phyloP scores from a whole-genome alignment of 495 filamentous ascomycete species.

The Daldinia loculata region DNA sequence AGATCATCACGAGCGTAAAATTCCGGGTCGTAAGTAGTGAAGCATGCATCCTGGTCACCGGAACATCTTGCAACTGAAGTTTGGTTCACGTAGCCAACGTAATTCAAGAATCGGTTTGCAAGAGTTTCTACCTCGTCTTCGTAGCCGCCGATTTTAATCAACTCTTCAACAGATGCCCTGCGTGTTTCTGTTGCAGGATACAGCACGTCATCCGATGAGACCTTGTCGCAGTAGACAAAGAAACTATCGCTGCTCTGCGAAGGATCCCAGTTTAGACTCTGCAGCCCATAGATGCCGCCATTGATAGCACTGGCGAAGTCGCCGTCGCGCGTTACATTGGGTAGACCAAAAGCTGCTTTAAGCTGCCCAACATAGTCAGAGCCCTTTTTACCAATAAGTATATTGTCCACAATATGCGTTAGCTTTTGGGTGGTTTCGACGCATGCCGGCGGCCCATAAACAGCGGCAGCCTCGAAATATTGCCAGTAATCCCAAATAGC shows the following conservation, averaged over 20 bases:
- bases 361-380: conserved; percentile 59
- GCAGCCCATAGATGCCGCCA: conserved; percentile 62
- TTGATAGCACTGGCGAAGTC: conserved; percentile 69
- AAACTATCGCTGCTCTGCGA: conserved; percentile 62
- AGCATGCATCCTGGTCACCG: conserved; percentile 63
- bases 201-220: conserved; percentile 58
- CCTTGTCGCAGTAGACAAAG: conserved; percentile 66
- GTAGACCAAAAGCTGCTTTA: conserved; percentile 67
- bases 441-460: conserved; percentile 61
- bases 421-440: conserved; percentile 65
- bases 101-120: conserved; percentile 68
- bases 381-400: conserved; percentile 64
- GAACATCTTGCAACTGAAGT: conserved; percentile 50
- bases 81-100: conserved; percentile 67
- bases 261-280: conserved; percentile 76
- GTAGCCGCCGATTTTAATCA: conserved; percentile 67
- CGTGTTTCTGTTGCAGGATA: conserved; percentile 56
- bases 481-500: conserved; percentile 78
- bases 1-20: conserved; percentile 63
- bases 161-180: conserved; percentile 52
- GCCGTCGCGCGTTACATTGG: conserved; percentile 62
- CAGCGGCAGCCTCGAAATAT: conserved; percentile 71
- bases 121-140: conserved; percentile 55
- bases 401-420: conserved; percentile 69
- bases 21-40: conserved; percentile 57